These are phyloP conservation scores for Clavispora santaluciae DNA, from an alignment of 805 yeast genomes.

Conservation along the genomic window DNA sequence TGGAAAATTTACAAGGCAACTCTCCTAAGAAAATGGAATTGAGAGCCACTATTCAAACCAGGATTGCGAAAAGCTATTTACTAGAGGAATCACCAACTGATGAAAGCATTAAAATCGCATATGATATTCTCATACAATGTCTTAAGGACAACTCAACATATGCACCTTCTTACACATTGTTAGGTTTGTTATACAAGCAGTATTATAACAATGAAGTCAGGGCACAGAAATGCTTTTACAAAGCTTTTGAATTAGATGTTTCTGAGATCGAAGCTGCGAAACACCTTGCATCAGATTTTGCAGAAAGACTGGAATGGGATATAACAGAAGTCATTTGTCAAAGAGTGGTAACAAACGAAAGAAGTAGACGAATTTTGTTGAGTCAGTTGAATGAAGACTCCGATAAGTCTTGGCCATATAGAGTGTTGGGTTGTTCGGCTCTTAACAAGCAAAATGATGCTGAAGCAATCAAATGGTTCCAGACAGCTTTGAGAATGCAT, in stretches of 20 bases:
- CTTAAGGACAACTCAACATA: conserved; percentile 58
- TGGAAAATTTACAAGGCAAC: conserved; percentile 42
- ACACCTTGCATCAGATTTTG: conserved; percentile 64
- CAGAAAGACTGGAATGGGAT: conserved; percentile 73
- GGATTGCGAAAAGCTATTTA: conserved; percentile 64
- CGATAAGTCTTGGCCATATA: conserved; percentile 75
- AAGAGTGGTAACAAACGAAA: conserved; percentile 60
- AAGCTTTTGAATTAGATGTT: conserved; percentile 83
- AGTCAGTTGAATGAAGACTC: conserved; percentile 23
- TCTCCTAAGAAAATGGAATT: conserved; percentile 50
- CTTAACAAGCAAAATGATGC: conserved; percentile 67
- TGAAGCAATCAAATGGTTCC: conserved; percentile 85
- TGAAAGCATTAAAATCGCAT: conserved; percentile 43
- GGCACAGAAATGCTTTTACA: conserved; percentile 82
- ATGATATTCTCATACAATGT: conserved; percentile 53
- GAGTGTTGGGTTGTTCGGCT: conserved; percentile 77
- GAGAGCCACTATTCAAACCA: conserved; percentile 63
- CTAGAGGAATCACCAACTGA: conserved; percentile 17
- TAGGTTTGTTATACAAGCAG: conserved; percentile 69
- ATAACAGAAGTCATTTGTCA: conserved; percentile 71
- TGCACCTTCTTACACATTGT: conserved; percentile 77
- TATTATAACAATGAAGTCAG: conserved; percentile 55
- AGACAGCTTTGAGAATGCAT: conserved; percentile 70
- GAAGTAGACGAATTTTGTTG: conserved; percentile 45
- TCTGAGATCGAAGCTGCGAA: conserved; percentile 72